Conservation (phyloP, 192 early-diverging fungal species). For the Umbelopsis sp. region DNA sequence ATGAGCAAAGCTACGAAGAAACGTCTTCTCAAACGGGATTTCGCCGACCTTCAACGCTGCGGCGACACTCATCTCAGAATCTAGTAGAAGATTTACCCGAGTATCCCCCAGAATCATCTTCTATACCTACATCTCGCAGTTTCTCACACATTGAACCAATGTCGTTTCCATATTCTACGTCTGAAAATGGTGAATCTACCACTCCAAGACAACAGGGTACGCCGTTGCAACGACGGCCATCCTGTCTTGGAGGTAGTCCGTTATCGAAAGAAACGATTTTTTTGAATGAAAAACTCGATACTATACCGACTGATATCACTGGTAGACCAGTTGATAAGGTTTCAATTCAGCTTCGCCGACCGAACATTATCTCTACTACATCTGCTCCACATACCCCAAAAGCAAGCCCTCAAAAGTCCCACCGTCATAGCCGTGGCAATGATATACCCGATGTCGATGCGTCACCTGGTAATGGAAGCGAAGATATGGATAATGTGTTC, state of each 20-base stretch:
- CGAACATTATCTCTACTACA: constrained; percentile 27
- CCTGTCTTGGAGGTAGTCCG: neutral
- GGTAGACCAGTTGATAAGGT: constrained; percentile 12
- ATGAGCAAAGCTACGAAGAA: neutral
- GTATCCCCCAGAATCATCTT: neutral
- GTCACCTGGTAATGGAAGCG: neutral
- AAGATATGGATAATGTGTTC: constrained; percentile 22
- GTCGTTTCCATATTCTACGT: neutral
- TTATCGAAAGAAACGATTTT: neutral
- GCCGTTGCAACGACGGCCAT: neutral
- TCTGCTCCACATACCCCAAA: constrained; percentile 38
- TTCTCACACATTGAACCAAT: constrained; percentile 11
- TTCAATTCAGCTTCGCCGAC: constrained; percentile 21
- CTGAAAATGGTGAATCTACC: neutral
- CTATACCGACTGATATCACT: neutral
- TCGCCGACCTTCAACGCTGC: neutral
- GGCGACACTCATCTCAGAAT: constrained; percentile 13
- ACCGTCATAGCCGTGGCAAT: constrained; percentile 10
- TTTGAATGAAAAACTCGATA: neutral
- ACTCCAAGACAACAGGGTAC: neutral
- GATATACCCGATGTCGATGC: constrained; percentile 15
- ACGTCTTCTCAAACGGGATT: neutral
- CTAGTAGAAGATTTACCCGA: neutral
- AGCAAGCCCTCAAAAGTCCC: neutral
- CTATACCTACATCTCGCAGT: constrained; percentile 16